Evolutionary conservation across 2,329 filamentous ascomycete species (phyloP), one percentile per base, ranked within the genome.

Genomic region (Calonectria hawksworthii): DNA sequence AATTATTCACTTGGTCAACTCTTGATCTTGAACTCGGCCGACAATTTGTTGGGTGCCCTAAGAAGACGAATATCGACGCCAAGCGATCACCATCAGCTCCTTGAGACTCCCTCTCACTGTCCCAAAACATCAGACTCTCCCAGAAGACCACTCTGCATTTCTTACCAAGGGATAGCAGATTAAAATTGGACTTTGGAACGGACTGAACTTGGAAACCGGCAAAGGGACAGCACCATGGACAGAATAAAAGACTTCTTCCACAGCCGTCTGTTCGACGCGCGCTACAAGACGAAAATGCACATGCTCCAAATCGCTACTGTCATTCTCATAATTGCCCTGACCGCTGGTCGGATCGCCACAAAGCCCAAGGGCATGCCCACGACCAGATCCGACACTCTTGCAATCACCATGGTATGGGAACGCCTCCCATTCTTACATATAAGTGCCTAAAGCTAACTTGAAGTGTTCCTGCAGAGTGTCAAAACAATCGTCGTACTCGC

Each of bases 321-420:
- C 5, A 34, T 76, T 0, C 52, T 78, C 2, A 63, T 76, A 3
- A 51, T 79, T 4, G 69, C 56, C 13, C 63, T 79, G 26, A 69
- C 78, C 13, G 76, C 74, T 3, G 74, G 52, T n/a, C 65, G 74
- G 0, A 30, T 78, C 4, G 70, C 69, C 0, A 79, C 78, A 0
- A 70, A 68, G 14, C 77, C 77, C 18, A 54, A 61, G 6, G 32
- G 71, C 0, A 70, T 77, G 9, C 77, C 65, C 0, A 76, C 76
- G 14, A 77, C 32, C 0, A 69, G 78, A 38, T 72, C 75, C 6
- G 78, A 79, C 1, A 78, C 77, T 0, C 52, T 79, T 28, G 78
- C 67, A 0, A 79, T 79, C 0, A 79, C 78, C 9, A 78, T 80
- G 78, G 76, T 75, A n/a, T 13, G 47, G 18, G n/a, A 21, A 34